A percentile compares a stretch with the other conserved stretches of the same genome.
These are phyloP conservation scores for Debaryomyces maramus DNA, from an alignment of 805 yeast species.

Conservation along the genomic window DNA sequence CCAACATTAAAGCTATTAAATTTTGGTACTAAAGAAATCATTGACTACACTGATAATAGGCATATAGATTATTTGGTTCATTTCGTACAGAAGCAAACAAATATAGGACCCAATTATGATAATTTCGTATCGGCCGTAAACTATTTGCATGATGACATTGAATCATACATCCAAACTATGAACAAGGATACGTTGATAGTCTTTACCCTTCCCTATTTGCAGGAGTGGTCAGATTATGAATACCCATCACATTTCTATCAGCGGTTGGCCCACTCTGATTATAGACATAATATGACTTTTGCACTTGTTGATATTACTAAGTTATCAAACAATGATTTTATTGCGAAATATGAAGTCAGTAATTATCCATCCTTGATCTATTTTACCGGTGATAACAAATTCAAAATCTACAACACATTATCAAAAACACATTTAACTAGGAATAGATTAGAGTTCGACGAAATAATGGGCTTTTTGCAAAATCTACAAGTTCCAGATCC, in stretches of 20 bases:
- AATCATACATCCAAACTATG: constrained; percentile 4
- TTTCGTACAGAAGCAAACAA: constrained; percentile 19
- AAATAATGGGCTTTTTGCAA: constrained; percentile 12
- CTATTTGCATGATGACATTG: constrained; percentile 9
- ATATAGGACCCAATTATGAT: constrained; percentile 20
- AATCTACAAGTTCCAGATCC: constrained; percentile 21
- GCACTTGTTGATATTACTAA: constrained; percentile 26
- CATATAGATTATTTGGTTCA: constrained; percentile 19
- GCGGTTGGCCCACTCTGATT: constrained; percentile 17
- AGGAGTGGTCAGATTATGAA: constrained; percentile 33
- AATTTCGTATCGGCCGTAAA: constrained; percentile 20
- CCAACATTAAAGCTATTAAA: constrained; percentile 52
- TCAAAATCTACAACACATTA: constrained; percentile 24
- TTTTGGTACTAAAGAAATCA: constrained; percentile 40
- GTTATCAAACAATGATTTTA: constrained; percentile 16
- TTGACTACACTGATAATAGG: constrained; percentile 33
- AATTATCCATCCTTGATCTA: constrained; percentile 33
- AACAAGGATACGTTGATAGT: constrained; percentile 21
- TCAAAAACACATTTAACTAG: constrained; percentile 18
- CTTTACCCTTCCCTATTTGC: constrained; percentile 20
- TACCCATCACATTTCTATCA: constrained; percentile 38
- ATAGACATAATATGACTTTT: constrained; percentile 16
- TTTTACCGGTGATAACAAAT: constrained; percentile 24
- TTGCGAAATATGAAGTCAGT: constrained; percentile 26
- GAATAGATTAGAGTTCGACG: constrained; percentile 16